Percentiles rank a stretch among this genome's conserved stretches.
phyloP scores from a whole-genome alignment of 768 basidiomycete species.

The Mycena polygramma region DNA sequence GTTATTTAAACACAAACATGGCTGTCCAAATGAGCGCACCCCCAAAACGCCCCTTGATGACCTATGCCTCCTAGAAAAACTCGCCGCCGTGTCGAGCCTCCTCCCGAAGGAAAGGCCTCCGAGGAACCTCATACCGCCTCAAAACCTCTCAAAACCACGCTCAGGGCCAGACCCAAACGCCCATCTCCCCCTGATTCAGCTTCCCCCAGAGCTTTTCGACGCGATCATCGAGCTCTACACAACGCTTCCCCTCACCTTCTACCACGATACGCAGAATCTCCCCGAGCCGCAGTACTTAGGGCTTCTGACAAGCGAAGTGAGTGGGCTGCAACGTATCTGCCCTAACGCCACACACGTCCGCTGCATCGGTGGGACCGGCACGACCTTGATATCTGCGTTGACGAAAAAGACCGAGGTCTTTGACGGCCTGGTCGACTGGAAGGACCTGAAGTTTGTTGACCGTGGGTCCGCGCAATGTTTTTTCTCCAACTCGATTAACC shows the following conservation, averaged over 20 bases:
- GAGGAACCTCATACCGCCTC: not conserved
- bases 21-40: too few relatives aligned
- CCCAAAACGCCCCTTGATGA: too few relatives aligned
- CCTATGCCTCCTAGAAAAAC: slow-evolving; percentile 20
- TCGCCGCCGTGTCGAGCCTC: not conserved
- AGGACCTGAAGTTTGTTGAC: slow-evolving; percentile 3
- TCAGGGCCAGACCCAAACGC: slow-evolving; percentile 16
- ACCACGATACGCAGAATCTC: slow-evolving; percentile 16
- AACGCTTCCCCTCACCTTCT: slow-evolving; percentile 20
- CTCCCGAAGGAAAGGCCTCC: not conserved
- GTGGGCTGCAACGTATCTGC: slow-evolving; percentile 22
- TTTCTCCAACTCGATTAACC: not conserved
- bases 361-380: slow-evolving; percentile 23
- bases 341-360: slow-evolving; percentile 30
- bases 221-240: slow-evolving; percentile 28
- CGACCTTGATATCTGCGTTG: slow-evolving; percentile 19
- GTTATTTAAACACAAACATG: too few relatives aligned
- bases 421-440: slow-evolving; percentile 34
- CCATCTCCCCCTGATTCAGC: slow-evolving; percentile 9
- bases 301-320: not conserved
- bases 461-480: too few relatives aligned
- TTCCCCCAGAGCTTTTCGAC: slow-evolving; percentile 35
- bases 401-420: slow-evolving; percentile 24
- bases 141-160: not conserved
- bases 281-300: slow-evolving; percentile 8